Base-by-base conservation (phyloP, 768 basidiomycete genomes). In the Leccinum longicurvipes region DNA sequence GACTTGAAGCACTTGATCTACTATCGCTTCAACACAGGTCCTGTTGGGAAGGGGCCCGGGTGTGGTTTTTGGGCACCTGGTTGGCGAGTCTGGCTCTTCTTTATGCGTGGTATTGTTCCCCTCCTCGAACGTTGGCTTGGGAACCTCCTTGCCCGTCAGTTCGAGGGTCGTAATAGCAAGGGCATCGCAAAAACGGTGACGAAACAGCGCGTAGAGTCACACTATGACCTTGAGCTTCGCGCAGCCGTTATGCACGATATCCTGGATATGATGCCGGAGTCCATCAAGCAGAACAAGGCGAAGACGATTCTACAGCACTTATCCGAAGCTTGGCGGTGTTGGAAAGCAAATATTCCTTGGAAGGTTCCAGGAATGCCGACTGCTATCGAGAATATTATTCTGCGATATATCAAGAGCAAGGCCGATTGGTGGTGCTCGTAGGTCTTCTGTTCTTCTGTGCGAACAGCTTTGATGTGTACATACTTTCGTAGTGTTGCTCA, bases 171-270 rank as follows among this genome's bases (percentile, higher is more conserved):
- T 63, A 99, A 98, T 73, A 91, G 88, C 74, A 94, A 94, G 73
- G 94, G 94, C 50, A 83, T 95, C 57, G 96, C 96, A 1, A 97
- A 97, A 78, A 98, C 96, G 0, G 96, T 99, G 23, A 99, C 97
- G 24, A 99, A 99, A 75, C 97, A 99, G 75, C 86, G 96, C 66
- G 97, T 98, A 14, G 97, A 99, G 73, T 97, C 94, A 9, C 97
- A 99, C 71, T 98, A 95, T 65, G 97, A 99, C 72, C 80, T 99
- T 32, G 97, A 99, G 70, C 77, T 99, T 44, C 87, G 97, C 52
- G 97, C 97, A 0, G 95, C 97, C 47, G 96, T 99, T 65, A 98
- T 99, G 97, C 96, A 98, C 75, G 96, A 99, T 73, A 98, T 99
- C 63, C 79, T 99, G 63, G 96, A 98, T 77, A 98, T 98, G 96